Evolutionary conservation across 805 yeast species (phyloP), one percentile per base, ranked within the genome.

Genomic region (Yamadazyma sp.): DNA sequence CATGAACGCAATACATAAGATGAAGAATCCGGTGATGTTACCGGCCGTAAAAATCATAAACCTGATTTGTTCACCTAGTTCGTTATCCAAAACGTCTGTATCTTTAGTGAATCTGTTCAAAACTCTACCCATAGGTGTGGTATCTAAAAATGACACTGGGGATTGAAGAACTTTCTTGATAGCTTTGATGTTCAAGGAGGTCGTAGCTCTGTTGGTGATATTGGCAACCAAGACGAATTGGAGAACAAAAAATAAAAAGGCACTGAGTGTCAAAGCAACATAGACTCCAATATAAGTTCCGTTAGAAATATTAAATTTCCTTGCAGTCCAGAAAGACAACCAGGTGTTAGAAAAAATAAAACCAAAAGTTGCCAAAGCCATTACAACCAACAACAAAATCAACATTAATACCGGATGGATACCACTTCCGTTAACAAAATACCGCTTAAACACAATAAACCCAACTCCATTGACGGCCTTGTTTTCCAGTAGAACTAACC

Each of bases 41-140:
- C 79, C 61, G 15, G 72, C 40, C 4, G 81, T 77, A 47, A 70
- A 77, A 32, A 82, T 47, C 34, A 83, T 67, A 60, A 79, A 58
- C 47, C 91, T 71, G 26, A 82, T 45, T 50, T 82, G 84, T 54
- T 84, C 87, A 36, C 78, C 75, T 40, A 86, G 62, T 58, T 83
- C 90, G 53, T 84, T 85, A 52, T 87, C 95, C 56, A 86, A 63
- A 5, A 79, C 78, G 54, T 87, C 95, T 0, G 91, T 83, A 59
- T 87, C 96, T 49, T 86, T 86, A 3, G 95, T 86, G 58, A 87
- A 87, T 46, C 95, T 68, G 61, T 86, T 87, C 55, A 88, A 64
- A 40, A 87, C 80, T 47, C 95, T 71, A 2, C 96, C 95, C 68
- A 84, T 72, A 11, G 96, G 96, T 0, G 95, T 84, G 8, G 87